A percentile compares a stretch with the other conserved stretches of the same genome.
Evolutionary conservation across 768 basidiomycete species (phyloP).

Genomic region (Fibroporia radiculosa): DNA sequence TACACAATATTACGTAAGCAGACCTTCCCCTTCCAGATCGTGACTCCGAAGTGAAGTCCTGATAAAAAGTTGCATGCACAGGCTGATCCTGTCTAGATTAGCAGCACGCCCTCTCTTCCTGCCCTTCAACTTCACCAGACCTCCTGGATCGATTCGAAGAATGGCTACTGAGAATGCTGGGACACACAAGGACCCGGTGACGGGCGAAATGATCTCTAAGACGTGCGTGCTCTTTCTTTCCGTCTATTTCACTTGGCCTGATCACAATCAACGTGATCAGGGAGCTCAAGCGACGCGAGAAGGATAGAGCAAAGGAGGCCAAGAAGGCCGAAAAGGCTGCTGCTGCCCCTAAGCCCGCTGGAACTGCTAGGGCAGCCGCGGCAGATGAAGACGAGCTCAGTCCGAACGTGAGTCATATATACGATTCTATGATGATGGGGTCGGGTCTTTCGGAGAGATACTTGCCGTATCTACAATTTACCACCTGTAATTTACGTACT

Average conservation of each 20-base stretch:
- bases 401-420: constrained; percentile 72
- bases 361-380: constrained; percentile 29
- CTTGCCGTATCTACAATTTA: too few species aligned
- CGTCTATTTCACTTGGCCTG: constrained; percentile 15
- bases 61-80: constrained; percentile 22
- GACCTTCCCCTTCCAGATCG: not conserved
- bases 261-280: constrained; percentile 37
- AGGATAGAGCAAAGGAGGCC: constrained; percentile 64
- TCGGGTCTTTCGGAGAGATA: too few species aligned
- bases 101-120: constrained; percentile 6
- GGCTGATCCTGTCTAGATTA: constrained; percentile 17
- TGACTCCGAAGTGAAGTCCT: not conserved
- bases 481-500: too few species aligned
- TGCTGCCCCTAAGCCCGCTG: constrained; percentile 35
- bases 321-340: constrained; percentile 74
- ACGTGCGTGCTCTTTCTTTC: constrained; percentile 43
- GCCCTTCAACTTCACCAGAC: constrained; percentile 5
- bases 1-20: not conserved
- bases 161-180: constrained; percentile 34
- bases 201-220: constrained; percentile 97
- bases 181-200: constrained; percentile 71
- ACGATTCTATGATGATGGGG: too few species aligned
- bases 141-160: constrained; percentile 9
- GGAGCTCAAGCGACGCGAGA: constrained; percentile 90
- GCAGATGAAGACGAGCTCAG: constrained; percentile 77